Evolutionary conservation across 257 asterid genomes (phyloP).

Genomic region (Paulownia fortunei): DNA sequence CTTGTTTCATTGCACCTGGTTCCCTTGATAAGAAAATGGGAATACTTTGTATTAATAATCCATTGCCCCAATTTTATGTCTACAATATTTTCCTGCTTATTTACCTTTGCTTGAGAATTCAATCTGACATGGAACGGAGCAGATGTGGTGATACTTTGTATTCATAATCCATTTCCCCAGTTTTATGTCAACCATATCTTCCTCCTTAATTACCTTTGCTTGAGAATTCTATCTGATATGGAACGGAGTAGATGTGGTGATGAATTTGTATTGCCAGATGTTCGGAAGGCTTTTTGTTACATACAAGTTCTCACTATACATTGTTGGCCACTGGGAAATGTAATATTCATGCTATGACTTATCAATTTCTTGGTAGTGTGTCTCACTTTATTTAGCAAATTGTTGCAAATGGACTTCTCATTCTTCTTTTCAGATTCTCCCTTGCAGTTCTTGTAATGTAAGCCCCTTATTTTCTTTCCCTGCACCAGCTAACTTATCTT

Average conservation of each 20-base stretch:
- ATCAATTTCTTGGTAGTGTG: slow-evolving; percentile 4
- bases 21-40: not conserved
- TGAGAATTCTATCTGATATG: not conserved
- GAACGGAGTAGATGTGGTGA: not conserved
- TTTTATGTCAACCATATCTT: not conserved
- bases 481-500: not conserved
- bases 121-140: not conserved
- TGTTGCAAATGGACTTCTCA: not conserved
- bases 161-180: not conserved
- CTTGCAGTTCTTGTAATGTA: not conserved
- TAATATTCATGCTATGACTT: not conserved
- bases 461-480: not conserved
- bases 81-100: not conserved
- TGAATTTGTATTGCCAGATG: not conserved
- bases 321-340: slow-evolving; percentile 16
- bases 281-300: not conserved
- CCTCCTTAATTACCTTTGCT: not conserved
- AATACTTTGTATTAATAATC: not conserved
- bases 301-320: not conserved
- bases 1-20: not conserved
- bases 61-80: not conserved
- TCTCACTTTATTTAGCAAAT: not conserved
- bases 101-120: not conserved
- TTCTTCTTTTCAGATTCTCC: slow-evolving; percentile 7
- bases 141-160: not conserved